phyloP scores from a whole-genome alignment of 2,329 filamentous ascomycete species.

The Arthrobotrys megalospora region DNA sequence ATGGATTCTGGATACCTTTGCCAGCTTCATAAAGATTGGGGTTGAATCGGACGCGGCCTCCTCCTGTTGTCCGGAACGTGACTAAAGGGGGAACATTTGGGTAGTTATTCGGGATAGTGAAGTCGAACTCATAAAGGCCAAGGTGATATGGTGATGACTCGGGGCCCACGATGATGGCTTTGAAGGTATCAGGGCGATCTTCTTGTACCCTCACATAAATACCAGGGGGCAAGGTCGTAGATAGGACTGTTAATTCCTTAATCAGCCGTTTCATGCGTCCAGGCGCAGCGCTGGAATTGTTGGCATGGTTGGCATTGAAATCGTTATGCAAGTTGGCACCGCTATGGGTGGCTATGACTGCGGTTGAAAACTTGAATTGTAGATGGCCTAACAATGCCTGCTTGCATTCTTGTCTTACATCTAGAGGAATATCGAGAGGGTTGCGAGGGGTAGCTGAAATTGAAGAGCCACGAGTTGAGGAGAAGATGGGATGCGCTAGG shows the following conservation, averaged over 20 bases:
- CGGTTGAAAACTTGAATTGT: conserved; percentile 59
- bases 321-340: conserved; percentile 24
- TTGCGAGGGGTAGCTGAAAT: neutral
- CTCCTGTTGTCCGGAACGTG: conserved; percentile 70
- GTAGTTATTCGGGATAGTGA: conserved; percentile 69
- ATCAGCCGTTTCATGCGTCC: conserved; percentile 66
- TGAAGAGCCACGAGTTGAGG: neutral
- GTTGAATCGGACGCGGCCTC: conserved; percentile 69
- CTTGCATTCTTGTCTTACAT: conserved; percentile 43
- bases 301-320: conserved; percentile 16
- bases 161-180: conserved; percentile 71
- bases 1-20: conserved; percentile 66
- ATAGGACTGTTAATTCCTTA: conserved; percentile 69
- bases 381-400: conserved; percentile 45
- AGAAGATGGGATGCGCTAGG: conserved; percentile 26
- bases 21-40: conserved; percentile 72
- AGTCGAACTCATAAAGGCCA: conserved; percentile 73
- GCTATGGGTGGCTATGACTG: conserved; percentile 53
- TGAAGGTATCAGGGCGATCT: conserved; percentile 71
- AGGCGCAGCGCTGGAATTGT: conserved; percentile 26
- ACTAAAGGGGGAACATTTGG: conserved; percentile 69
- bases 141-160: conserved; percentile 72
- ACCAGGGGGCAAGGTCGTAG: conserved; percentile 70
- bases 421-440: conserved; percentile 44
- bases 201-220: conserved; percentile 71